Evolutionary conservation across 805 yeast genomes (phyloP).

Genomic region (Suhomyces vadensis): DNA sequence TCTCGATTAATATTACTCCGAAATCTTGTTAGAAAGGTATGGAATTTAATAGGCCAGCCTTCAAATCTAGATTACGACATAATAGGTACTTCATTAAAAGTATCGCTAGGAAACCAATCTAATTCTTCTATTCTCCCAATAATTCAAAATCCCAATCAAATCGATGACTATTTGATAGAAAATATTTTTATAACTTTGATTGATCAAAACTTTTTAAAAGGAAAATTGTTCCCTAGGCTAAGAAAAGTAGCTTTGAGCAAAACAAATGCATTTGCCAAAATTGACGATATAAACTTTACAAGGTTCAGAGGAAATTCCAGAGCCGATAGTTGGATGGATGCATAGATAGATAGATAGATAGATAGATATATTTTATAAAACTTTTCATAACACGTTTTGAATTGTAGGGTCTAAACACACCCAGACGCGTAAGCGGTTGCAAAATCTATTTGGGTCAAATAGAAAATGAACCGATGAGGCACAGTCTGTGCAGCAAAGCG

Average conservation of each 20-base stretch:
- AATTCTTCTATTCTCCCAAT: conserved; percentile 8
- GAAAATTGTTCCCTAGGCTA: conserved; percentile 47
- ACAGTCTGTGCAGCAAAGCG: no score
- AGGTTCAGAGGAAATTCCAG: conserved; percentile 13
- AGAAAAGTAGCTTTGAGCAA: conserved; percentile 44
- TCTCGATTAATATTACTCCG: conserved; percentile 46
- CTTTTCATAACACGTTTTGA: no score
- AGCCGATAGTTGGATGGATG: conserved; percentile 16
- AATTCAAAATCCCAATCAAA: conserved; percentile 4
- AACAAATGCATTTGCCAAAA: conserved; percentile 42
- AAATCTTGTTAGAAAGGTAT: conserved; percentile 40
- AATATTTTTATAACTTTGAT: conserved; percentile 52
- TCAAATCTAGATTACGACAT: conserved; percentile 31
- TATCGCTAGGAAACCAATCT: conserved; percentile 10
- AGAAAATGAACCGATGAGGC: no score
- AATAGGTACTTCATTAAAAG: conserved; percentile 22
- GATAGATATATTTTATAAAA: no score
- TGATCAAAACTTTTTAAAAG: conserved; percentile 55
- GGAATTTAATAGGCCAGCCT: conserved; percentile 28
- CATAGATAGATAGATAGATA: background rate
- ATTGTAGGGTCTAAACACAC: no score
- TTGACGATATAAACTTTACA: conserved; percentile 18
- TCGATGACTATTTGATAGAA: conserved; percentile 48
- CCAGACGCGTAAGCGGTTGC: no score
- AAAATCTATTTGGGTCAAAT: no score